Evolutionary conservation across 2,329 filamentous ascomycete genomes (phyloP), one percentile per base, ranked within the genome.

Genomic region (Ceratocystis diversiconidia): DNA sequence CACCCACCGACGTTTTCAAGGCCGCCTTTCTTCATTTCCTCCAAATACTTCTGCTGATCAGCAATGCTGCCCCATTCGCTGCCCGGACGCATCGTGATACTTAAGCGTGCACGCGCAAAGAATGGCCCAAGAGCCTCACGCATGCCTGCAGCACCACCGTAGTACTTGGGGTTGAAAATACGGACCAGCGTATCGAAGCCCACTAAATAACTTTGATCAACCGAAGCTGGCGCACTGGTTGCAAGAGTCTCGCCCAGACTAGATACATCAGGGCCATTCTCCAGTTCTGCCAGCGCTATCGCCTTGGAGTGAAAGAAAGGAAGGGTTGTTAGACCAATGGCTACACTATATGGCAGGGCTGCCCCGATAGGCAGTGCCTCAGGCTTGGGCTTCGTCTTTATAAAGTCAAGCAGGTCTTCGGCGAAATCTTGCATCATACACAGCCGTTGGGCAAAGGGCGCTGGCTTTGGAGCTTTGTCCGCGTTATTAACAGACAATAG

Each of bases 291-390:
- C 25, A 61, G 59, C 22, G 82, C 83, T 12, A 71, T 69, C 6
- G 84, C 83, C 75, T 92, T 92, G 71, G 86, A 85, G 66, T 84
- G 83, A 70, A 92, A 94, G 72, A 86, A 91, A 0, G 89, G 86
- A 70, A 82, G 79, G 44, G 81, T 87, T 0, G 87, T 90, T 1
- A 94, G 79, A 1, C 80, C 88, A 46, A 92, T 80, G 69, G 92
- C 88, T 3, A 85, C 74, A 4, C 68, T 70, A 3, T 50, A 65
- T 7, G 41, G 61, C n/a, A 50, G 8, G 22, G 25, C 43, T 7
- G 41, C 8, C 5, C 10, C 8, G 22, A 17, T 15, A n/a, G 19
- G 4, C 36, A 44, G 19, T 17, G 4, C 2, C 8, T 43, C 17
- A 36, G 44, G 32, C 10, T 22, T 17, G 2, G 61, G 19, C 25